phyloP scores from a whole-genome alignment of 2,329 filamentous ascomycete species.

The Cordyceps farinosa region DNA sequence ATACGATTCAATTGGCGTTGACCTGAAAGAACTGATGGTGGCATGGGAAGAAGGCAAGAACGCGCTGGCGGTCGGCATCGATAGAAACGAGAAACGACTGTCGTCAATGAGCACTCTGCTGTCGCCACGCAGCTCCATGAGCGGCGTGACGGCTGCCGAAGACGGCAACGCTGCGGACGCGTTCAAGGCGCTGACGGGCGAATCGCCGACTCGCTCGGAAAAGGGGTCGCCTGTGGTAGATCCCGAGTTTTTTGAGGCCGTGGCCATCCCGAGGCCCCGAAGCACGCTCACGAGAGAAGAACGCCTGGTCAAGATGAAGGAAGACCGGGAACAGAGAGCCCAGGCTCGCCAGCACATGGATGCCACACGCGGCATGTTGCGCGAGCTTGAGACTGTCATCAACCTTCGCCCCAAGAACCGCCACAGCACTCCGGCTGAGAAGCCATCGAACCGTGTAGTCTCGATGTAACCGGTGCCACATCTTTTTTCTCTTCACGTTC shows the following conservation, averaged over 20 bases:
- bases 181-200: conserved; percentile 74
- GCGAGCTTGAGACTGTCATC: conserved; percentile 89
- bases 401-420: conserved; percentile 45
- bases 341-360: conserved; percentile 70
- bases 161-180: conserved; percentile 55
- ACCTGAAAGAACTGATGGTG: conserved; percentile 74
- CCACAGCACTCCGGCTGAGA: conserved; percentile 33
- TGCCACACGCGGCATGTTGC: conserved; percentile 83
- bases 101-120: conserved; percentile 59
- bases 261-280: conserved; percentile 68
- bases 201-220: conserved; percentile 52
- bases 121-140: conserved; percentile 60
- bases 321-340: conserved; percentile 75
- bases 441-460: conserved; percentile 34
- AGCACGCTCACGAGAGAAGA: conserved; percentile 78
- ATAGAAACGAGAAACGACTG: conserved; percentile 70
- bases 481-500: background rate
- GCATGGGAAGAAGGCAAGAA: conserved; percentile 86
- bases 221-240: conserved; percentile 58
- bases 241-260: conserved; percentile 85
- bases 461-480: conserved; percentile 38
- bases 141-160: conserved; percentile 63
- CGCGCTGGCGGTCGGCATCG: conserved; percentile 76
- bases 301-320: conserved; percentile 80
- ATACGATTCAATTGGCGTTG: conserved; percentile 90